Evolutionary conservation across 2,329 filamentous ascomycete species (phyloP).

Genomic region (Microascus cirrosus): DNA sequence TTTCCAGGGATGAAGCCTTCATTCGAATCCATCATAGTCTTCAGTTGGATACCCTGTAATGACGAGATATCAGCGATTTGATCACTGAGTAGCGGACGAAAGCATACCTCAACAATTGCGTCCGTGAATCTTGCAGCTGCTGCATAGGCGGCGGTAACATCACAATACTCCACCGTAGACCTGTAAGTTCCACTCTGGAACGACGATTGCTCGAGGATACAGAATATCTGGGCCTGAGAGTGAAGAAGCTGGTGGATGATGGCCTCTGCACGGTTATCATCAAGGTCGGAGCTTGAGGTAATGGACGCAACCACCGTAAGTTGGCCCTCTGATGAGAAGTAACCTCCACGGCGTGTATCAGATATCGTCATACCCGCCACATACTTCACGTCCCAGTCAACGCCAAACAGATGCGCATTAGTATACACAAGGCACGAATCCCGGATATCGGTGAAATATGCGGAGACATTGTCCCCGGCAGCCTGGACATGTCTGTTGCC

Average conservation of each 20-base stretch:
- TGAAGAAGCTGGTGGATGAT: slow-evolving; percentile 22
- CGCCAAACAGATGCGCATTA: background rate
- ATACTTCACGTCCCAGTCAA: slow-evolving; percentile 2
- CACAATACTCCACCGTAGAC: slow-evolving; percentile 41
- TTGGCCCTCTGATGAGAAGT: background rate
- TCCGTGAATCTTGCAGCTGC: slow-evolving; percentile 12
- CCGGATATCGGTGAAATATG: slow-evolving; percentile 49
- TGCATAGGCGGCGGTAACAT: slow-evolving; percentile 28
- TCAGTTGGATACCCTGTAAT: slow-evolving; percentile 1
- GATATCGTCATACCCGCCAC: background rate
- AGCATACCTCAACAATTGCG: background rate
- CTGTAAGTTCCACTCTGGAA: slow-evolving; percentile 30
- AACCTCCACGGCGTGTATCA: background rate
- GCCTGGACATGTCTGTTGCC: slow-evolving; percentile 24
- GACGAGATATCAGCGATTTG: background rate
- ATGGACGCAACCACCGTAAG: background rate
- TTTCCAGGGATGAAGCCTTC: background rate
- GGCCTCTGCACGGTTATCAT: background rate
- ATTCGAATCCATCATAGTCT: background rate
- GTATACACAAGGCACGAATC: slow-evolving; percentile 37
- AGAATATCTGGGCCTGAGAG: slow-evolving; percentile 38
- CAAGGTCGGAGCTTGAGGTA: background rate
- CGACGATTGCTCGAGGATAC: slow-evolving; percentile 30
- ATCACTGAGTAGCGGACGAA: background rate
- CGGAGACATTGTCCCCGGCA: slow-evolving; percentile 31